Percentiles rank a stretch among this genome's conserved stretches.
These are phyloP conservation scores for Solanum virginianum DNA, from an alignment of 257 asterid species.

Conservation along the genomic window DNA sequence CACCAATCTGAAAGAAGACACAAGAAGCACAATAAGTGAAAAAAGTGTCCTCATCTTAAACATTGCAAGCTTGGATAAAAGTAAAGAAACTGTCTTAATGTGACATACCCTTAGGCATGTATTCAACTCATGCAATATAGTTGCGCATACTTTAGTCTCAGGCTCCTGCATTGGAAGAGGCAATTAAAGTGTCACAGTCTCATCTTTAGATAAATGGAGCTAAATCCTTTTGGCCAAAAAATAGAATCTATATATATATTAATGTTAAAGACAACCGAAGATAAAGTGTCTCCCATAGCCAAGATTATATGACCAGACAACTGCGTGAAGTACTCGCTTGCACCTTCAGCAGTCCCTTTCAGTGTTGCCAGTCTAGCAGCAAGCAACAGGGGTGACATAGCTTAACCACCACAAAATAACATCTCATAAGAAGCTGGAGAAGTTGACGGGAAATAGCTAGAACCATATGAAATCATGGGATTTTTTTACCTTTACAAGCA, in stretches of 20 bases:
- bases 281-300: slow-evolving; percentile 69
- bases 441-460: not conserved
- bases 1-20: slow-evolving; percentile 45
- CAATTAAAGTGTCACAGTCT: slow-evolving; percentile 4
- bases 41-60: not conserved
- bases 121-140: slow-evolving; percentile 64
- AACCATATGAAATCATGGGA: not conserved
- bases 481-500: slow-evolving; percentile 69
- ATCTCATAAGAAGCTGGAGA: not conserved
- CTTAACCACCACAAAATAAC: slow-evolving; percentile 35
- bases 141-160: slow-evolving; percentile 67
- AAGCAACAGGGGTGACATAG: slow-evolving; percentile 72
- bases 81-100: not conserved
- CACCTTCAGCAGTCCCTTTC: slow-evolving; percentile 78
- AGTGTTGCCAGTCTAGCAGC: slow-evolving; percentile 82
- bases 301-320: slow-evolving; percentile 54
- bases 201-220: not conserved
- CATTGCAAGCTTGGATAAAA: not conserved
- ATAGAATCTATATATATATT: not conserved
- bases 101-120: slow-evolving; percentile 67
- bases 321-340: slow-evolving; percentile 62
- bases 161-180: slow-evolving; percentile 50
- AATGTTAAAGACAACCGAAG: slow-evolving; percentile 31
- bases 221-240: not conserved
- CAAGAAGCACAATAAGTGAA: not conserved